Conservation (phyloP, 1,284 basidiomycete species). For the Agroathelia rolfsii region DNA sequence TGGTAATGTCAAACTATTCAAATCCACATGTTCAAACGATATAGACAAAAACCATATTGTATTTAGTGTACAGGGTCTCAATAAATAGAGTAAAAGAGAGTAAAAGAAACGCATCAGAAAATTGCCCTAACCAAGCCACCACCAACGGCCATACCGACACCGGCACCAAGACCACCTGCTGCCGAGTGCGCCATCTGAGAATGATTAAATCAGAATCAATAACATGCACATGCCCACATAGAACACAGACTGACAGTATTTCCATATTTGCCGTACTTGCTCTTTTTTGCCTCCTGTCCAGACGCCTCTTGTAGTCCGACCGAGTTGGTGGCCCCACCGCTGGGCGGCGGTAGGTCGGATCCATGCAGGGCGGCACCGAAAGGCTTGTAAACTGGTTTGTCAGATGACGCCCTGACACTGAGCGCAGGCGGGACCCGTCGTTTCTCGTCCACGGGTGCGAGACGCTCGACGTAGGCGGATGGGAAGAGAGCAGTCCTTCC, state of each 20-base stretch:
- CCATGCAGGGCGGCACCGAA: slow-evolving; percentile 24
- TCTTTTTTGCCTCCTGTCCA: slow-evolving; percentile 43
- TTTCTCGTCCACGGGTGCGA: slow-evolving; percentile 16
- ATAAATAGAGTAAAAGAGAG: no score
- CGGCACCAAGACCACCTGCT: slow-evolving; percentile 51
- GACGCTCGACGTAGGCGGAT: slow-evolving; percentile 45
- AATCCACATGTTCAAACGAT: no score
- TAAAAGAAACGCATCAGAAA: no score
- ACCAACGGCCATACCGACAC: slow-evolving; percentile 46
- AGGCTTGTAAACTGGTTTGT: slow-evolving; percentile 26
- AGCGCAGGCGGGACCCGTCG: slow-evolving; percentile 12
- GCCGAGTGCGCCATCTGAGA: slow-evolving; percentile 48
- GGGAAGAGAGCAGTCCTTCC: slow-evolving; percentile 51
- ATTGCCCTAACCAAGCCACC: slow-evolving; percentile 35
- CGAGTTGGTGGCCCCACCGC: slow-evolving; percentile 21
- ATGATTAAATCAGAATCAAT: slow-evolving; percentile 4
- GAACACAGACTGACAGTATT: slow-evolving; percentile 35
- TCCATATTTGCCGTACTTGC: slow-evolving; percentile 48
- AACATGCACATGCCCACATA: slow-evolving; percentile 2
- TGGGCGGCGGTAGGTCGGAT: slow-evolving; percentile 27
- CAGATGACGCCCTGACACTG: slow-evolving; percentile 17
- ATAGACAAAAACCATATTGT: no score
- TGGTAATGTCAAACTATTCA: no score
- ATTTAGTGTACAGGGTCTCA: no score
- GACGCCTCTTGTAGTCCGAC: slow-evolving; percentile 24